These are phyloP conservation scores for Ascochyta lentis DNA, from an alignment of 2,329 filamentous ascomycete genomes.

Conservation along the genomic window DNA sequence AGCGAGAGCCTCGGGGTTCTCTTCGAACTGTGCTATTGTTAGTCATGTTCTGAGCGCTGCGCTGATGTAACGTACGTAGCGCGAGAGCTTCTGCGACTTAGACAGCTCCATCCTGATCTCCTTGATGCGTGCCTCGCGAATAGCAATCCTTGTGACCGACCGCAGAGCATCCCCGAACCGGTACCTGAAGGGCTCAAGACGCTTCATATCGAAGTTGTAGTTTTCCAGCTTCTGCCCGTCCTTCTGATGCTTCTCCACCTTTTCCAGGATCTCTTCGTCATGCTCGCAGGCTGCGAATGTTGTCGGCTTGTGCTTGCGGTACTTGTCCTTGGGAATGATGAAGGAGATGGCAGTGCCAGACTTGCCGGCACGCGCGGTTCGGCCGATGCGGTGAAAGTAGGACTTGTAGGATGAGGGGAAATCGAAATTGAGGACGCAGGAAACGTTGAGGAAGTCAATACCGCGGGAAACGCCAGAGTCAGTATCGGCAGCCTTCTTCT, in stretches of 20 bases:
- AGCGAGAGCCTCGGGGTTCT: slow-evolving; percentile 87
- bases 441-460: slow-evolving; percentile 94
- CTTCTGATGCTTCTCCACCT: slow-evolving; percentile 83
- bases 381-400: slow-evolving; percentile 95
- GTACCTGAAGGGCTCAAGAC: slow-evolving; percentile 93
- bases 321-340: slow-evolving; percentile 80
- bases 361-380: slow-evolving; percentile 89
- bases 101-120: slow-evolving; percentile 89
- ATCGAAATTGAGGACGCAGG: slow-evolving; percentile 89
- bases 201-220: slow-evolving; percentile 93
- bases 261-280: slow-evolving; percentile 83
- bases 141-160: slow-evolving; percentile 85
- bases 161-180: slow-evolving; percentile 85
- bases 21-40: slow-evolving; percentile 76
- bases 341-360: slow-evolving; percentile 96
- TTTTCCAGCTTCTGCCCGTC: slow-evolving; percentile 82
- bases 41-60: slow-evolving; percentile 1
- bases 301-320: slow-evolving; percentile 89
- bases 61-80: slow-evolving; percentile 27
- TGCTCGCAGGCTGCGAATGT: slow-evolving; percentile 75
- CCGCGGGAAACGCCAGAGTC: slow-evolving; percentile 96
- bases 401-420: slow-evolving; percentile 86
- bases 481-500: slow-evolving; percentile 67
- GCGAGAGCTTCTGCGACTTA: slow-evolving; percentile 83
- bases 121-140: slow-evolving; percentile 86